Base-by-base conservation (phyloP, 2,329 filamentous ascomycete genomes). In the Venturiaceae sp. region DNA sequence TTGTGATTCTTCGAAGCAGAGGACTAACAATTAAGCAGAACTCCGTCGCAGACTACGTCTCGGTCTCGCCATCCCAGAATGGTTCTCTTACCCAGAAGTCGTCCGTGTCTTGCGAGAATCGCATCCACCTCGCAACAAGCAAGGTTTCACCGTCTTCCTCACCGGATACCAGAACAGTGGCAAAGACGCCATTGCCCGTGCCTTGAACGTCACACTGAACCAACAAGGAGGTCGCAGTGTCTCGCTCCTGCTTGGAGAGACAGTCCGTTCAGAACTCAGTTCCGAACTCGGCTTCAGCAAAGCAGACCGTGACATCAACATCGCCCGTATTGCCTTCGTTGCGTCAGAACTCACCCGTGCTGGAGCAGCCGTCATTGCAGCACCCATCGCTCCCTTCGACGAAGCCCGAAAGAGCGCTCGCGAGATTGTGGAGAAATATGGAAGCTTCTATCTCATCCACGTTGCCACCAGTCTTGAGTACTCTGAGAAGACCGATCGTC, bases 51-150 rank as follows among this genome's bases (percentile, higher is more conserved):
- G 94, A 67, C 86, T 99, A 63, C 86, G 88, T 69, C 95, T 88
- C 61, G 94, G 94, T 66, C 89, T 89, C 67, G 90, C 95, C 66
- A 99, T 99, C 67, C 94, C 94, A 66, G 91, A 95, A 76, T 99
- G 94, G 94, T 99, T 99, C 83, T 97, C 94, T 33, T 99, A 99
- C 81, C 92, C 94, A 62, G 94, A 99, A 79, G 94, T 99, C 66
- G 94, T 99, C 76, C 86, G 85, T 75, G 94, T 97, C 54, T 87
- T 99, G 62, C 87, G 94, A 68, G 92, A 99, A 79, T 95, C 92
- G 66, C 94, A 97, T 80, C 94, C 92, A 54, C 85, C 95, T 55
- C 88, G 94, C 65, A 86, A 84, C 67, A 83, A 87, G 70, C 95
- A 99, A 80, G 94, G 94, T 63, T 99, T 99, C 83, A 97, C 94